These are phyloP conservation scores for Clavariopsis aquatica DNA, from an alignment of 495 filamentous ascomycete genomes.

Conservation along the genomic window DNA sequence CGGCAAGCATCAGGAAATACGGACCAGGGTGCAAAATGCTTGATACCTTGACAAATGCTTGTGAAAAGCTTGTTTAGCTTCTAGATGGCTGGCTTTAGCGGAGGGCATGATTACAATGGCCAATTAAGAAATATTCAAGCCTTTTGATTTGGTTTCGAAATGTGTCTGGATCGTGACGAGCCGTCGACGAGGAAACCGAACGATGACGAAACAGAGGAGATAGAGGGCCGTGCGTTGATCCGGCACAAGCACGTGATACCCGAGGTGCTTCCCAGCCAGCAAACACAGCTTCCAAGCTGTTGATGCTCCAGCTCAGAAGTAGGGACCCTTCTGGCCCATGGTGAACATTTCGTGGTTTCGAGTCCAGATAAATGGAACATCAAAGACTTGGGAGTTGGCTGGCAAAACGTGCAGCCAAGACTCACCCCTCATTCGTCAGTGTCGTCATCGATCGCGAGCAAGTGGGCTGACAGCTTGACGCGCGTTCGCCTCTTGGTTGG, in stretches of 20 bases:
- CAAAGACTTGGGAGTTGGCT: too few species aligned
- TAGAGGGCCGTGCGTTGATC: background rate
- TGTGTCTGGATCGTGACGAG: background rate
- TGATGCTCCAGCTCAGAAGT: too few species aligned
- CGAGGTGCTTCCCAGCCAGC: too few species aligned
- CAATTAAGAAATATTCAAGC: background rate
- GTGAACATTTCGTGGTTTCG: too few species aligned
- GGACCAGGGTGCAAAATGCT: background rate
- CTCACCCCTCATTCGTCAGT: background rate
- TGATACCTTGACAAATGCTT: constrained; percentile 26
- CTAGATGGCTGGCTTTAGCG: background rate
- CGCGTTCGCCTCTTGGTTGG: background rate
- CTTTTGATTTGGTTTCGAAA: background rate
- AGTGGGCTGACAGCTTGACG: background rate
- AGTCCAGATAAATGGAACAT: too few species aligned
- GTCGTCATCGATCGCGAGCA: background rate
- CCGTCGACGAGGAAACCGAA: background rate
- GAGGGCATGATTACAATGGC: background rate
- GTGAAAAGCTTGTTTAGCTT: constrained; percentile 24
- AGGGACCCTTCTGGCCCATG: too few species aligned
- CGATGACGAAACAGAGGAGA: background rate
- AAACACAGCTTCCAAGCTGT: too few species aligned
- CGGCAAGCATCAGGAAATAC: background rate
- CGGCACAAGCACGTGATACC: background rate
- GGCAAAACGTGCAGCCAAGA: background rate